These are phyloP conservation scores for Colletotrichum cereale DNA, from an alignment of 2,329 filamentous ascomycete genomes.

Conservation along the genomic window DNA sequence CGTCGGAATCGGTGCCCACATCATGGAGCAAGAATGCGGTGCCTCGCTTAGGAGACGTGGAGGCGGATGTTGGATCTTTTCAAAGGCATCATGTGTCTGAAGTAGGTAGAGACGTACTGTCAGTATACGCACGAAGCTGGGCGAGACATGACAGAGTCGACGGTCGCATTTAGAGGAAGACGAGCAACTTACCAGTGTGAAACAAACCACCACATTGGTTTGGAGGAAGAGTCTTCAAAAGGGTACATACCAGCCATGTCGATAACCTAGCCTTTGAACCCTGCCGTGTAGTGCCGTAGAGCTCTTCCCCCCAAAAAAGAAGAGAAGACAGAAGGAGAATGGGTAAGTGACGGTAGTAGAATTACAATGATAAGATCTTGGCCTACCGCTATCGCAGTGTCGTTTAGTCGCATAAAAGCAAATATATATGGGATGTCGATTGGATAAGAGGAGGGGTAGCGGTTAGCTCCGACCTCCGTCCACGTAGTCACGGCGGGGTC, in stretches of 20 bases:
- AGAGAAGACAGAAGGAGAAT: not conserved
- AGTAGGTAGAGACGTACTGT: not conserved
- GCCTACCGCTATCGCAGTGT: constrained; percentile 6
- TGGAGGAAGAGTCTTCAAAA: constrained; percentile 24
- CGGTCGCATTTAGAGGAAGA: not conserved
- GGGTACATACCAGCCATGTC: constrained; percentile 42
- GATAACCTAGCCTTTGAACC: constrained; percentile 10
- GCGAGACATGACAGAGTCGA: not conserved
- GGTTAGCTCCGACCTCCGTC: constrained; percentile 34
- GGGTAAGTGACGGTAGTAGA: not conserved
- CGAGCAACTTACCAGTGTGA: constrained; percentile 38
- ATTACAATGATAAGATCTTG: constrained; percentile 23
- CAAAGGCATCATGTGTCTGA: constrained; percentile 18
- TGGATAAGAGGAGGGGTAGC: constrained; percentile 14
- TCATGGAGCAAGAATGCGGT: constrained; percentile 28
- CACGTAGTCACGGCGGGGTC: constrained; percentile 4
- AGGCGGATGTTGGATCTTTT: constrained; percentile 37
- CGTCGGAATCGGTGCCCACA: constrained; percentile 37
- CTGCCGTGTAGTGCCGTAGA: constrained; percentile 12
- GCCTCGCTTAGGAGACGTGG: constrained; percentile 39
- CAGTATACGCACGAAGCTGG: constrained; percentile 8
- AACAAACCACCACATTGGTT: not conserved
- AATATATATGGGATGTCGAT: not conserved
- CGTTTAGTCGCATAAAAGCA: constrained; percentile 21
- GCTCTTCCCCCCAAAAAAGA: constrained; percentile 26